Conservation (phyloP, 805 yeast species). For the Myxozyma udenii region DNA sequence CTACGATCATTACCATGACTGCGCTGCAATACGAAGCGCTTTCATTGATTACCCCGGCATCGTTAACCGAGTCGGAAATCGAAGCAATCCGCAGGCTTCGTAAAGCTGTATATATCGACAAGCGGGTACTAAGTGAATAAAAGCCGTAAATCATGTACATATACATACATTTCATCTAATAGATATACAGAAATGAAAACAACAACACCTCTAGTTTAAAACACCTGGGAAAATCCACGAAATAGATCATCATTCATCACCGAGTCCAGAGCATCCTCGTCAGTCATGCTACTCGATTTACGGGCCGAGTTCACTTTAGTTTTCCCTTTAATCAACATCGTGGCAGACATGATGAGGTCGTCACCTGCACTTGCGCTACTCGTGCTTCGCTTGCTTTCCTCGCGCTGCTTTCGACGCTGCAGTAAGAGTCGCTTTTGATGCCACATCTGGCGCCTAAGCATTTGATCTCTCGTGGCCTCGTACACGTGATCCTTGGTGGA, state of each 20-base stretch:
- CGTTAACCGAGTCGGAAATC: background rate
- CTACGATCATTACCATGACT: constrained; percentile 5
- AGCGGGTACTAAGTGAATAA: background rate
- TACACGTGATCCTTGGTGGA: background rate
- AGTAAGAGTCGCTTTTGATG: too few relatives aligned
- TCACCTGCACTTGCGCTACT: too few relatives aligned
- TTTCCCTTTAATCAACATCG: too few relatives aligned
- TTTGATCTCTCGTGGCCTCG: too few relatives aligned
- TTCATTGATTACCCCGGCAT: constrained; percentile 5
- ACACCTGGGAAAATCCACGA: background rate
- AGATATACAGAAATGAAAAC: too few relatives aligned
- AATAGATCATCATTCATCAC: background rate
- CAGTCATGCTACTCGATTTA: too few relatives aligned
- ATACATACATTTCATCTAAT: too few relatives aligned
- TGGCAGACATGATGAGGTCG: too few relatives aligned
- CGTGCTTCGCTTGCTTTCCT: too few relatives aligned
- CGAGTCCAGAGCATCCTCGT: background rate
- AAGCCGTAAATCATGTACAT: background rate
- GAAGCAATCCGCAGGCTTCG: constrained; percentile 2
- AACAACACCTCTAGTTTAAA: background rate
- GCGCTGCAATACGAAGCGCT: constrained; percentile 7
- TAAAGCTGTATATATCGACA: background rate
- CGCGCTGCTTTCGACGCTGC: too few relatives aligned
- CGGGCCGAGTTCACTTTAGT: too few relatives aligned
- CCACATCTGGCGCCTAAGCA: too few relatives aligned